phyloP scores from a whole-genome alignment of 2,329 filamentous ascomycete species.

The Arthrobotrys musiformis region DNA sequence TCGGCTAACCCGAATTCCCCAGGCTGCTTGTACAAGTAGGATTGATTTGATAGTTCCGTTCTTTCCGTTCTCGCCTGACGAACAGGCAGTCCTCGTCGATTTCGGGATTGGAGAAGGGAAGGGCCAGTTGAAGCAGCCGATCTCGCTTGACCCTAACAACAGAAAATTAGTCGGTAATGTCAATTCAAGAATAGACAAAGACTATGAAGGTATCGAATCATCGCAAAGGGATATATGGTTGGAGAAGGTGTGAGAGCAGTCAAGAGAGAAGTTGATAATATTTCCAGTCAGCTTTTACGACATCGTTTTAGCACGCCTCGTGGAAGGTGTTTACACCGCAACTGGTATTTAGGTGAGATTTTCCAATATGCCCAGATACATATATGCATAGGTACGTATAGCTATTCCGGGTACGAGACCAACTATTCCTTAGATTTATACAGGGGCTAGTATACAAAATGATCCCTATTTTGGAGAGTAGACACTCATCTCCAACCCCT shows the following conservation, averaged over 20 bases:
- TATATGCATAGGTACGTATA: too few relatives aligned
- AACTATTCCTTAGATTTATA: background rate
- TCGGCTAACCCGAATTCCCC: background rate
- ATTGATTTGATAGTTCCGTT: conserved; percentile 65
- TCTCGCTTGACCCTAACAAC: conserved; percentile 3
- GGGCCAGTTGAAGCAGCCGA: background rate
- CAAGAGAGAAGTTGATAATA: conserved; percentile 9
- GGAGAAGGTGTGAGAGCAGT: conserved; percentile 6
- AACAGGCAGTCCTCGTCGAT: conserved; percentile 64
- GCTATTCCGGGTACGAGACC: too few relatives aligned
- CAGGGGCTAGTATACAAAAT: background rate
- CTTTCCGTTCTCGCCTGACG: conserved; percentile 63
- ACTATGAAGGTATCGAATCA: background rate
- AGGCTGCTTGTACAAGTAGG: conserved; percentile 64
- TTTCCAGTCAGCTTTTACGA: too few relatives aligned
- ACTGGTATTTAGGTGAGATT: too few relatives aligned
- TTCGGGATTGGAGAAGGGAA: conserved; percentile 5
- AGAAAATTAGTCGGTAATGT: conserved; percentile 14
- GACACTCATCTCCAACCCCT: conserved; percentile 66
- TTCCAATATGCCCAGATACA: too few relatives aligned
- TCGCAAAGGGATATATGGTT: background rate
- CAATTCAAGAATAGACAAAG: background rate
- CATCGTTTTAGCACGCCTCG: too few relatives aligned
- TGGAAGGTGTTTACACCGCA: too few relatives aligned
- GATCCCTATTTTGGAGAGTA: conserved; percentile 59